Base-by-base conservation (phyloP, 2,329 filamentous ascomycete species). In the Talaromyces verruculosus region DNA sequence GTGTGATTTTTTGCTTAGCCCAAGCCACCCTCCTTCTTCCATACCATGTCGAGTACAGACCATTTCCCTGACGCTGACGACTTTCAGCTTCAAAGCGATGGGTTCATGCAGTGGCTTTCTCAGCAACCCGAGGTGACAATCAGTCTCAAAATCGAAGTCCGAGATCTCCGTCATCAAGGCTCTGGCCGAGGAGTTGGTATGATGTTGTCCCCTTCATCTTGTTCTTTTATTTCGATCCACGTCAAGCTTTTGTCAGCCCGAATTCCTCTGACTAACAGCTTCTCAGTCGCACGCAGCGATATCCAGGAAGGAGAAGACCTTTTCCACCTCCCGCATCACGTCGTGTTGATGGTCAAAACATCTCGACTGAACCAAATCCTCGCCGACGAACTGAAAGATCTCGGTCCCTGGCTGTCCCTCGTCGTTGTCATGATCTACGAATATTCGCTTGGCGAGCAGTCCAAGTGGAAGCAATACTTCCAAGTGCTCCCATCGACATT, bases 401-500 rank as follows among this genome's bases (percentile, higher is more conserved):
- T 84, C 47, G 81, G 81, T 25, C 75, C 79, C 61, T 86, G 84
- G 84, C 75, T 84, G 60, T 84, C 85, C 6, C 79, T 90, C 30
- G 96, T 97, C 68, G 83, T 96, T 22, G 85, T 91, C 68, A 88
- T 97, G 85, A 85, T 96, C 61, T 91, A 92, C 77, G 92, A 97
- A 79, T 82, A 84, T 68, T 84, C 88, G 76, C 75, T 80, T 60
- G 81, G 88, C 77, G 60, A 80, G 71, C 67, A 79, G 0, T 96
- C 92, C 0, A 80, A 78, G 8, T 97, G 93, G 93, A 86, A 87
- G 69, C 84, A 88, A 0, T 97, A 97, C 77, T 88, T 96, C 70
- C 84, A 88, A 65, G 82, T 96, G 22, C 83, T 97, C 5, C 92
- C 92, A 2, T 74, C 75, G 63, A 73, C 79, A 1, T 97, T 97